phyloP scores from a whole-genome alignment of 441 rosid genomes.

The Corymbia citriodora region DNA sequence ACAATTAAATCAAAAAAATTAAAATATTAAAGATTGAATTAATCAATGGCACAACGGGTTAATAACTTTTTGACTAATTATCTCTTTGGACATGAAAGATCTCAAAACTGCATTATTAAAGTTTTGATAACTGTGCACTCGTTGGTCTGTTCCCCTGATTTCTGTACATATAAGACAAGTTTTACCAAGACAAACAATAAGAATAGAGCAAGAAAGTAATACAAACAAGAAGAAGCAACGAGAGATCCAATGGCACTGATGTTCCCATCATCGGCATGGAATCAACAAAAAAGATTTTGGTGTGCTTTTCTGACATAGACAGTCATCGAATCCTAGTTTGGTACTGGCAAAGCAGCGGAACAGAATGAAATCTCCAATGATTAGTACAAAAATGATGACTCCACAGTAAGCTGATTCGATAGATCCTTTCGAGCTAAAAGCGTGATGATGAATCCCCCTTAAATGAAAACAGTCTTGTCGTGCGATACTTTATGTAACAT shows the following conservation, averaged over 20 bases:
- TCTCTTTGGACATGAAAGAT: accelerated
- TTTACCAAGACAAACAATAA: background rate
- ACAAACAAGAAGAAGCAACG: background rate
- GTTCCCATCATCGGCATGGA: background rate
- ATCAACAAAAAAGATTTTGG: background rate
- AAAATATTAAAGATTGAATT: background rate
- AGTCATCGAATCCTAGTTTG: background rate
- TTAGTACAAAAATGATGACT: background rate
- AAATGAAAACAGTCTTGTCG: background rate
- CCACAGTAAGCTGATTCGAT: background rate
- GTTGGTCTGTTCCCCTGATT: background rate
- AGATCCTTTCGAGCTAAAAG: background rate
- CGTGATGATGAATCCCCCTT: background rate
- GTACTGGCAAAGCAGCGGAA: background rate
- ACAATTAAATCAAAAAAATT: too few species aligned
- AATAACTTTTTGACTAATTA: background rate
- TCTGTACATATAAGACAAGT: background rate
- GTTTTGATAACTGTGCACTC: background rate
- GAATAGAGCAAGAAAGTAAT: background rate
- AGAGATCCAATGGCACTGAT: background rate
- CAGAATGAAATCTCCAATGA: background rate
- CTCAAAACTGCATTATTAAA: background rate
- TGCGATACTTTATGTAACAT: background rate
- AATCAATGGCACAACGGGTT: accelerated
- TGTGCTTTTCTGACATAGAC: background rate